phyloP scores from a whole-genome alignment of 73 alveolate species.

The Paramecium tetraurelia region DNA sequence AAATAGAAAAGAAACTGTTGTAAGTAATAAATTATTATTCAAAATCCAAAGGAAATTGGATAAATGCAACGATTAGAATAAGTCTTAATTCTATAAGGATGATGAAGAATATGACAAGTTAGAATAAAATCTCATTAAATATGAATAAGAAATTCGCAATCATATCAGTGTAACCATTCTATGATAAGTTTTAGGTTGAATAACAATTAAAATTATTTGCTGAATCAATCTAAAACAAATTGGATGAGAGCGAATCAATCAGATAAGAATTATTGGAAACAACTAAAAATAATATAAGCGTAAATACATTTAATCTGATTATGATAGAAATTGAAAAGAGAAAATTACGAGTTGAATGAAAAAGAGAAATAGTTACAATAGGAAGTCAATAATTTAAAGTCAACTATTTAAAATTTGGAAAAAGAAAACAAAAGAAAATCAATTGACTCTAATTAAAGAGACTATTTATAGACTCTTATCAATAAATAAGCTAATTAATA shows the following conservation, averaged over 20 bases:
- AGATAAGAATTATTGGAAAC: slow-evolving; percentile 1
- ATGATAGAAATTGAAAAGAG: background rate
- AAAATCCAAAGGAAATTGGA: background rate
- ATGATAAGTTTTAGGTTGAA: background rate
- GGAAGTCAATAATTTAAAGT: background rate
- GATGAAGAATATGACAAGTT: slow-evolving; percentile 49
- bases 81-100: background rate
- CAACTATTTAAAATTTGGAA: background rate
- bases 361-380: background rate
- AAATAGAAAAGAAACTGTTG: slow-evolving; percentile 27
- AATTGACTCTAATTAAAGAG: background rate
- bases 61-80: background rate
- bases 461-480: background rate
- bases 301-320: background rate
- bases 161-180: background rate
- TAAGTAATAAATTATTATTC: slow-evolving; percentile 8
- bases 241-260: slow-evolving; percentile 7
- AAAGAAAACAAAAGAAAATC: background rate
- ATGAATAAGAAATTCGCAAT: slow-evolving; percentile 10
- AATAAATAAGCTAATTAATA: background rate
- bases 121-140: slow-evolving; percentile 1
- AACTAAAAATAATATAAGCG: background rate
- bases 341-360: background rate
- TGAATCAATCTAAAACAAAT: background rate
- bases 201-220: slow-evolving; percentile 20